Evolutionary conservation across 345 rosid species (phyloP).

Genomic region (Geranium rotundifolium): DNA sequence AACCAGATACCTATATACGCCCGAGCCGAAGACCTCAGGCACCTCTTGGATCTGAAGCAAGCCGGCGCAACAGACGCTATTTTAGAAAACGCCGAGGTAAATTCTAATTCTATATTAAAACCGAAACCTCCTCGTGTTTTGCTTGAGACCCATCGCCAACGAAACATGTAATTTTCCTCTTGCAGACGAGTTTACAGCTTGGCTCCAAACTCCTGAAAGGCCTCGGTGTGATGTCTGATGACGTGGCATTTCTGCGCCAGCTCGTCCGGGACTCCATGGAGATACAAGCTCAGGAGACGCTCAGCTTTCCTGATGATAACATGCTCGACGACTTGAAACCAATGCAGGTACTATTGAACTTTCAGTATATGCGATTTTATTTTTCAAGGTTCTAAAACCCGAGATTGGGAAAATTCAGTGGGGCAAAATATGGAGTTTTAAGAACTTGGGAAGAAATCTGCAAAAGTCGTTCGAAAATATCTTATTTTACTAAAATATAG

Average conservation of each 20-base stretch:
- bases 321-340: conserved; percentile 38
- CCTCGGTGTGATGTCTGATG: conserved; percentile 96
- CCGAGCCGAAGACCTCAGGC: conserved; percentile 73
- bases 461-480: too few species aligned
- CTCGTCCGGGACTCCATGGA: conserved; percentile 82
- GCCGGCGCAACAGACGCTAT: conserved; percentile 89
- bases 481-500: too few species aligned
- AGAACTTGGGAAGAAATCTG: too few species aligned
- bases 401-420: too few species aligned
- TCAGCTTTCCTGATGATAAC: conserved; percentile 21
- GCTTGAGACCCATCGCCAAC: too few species aligned
- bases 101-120: too few species aligned
- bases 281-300: conserved; percentile 59
- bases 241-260: conserved; percentile 62
- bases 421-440: too few species aligned
- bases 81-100: conserved; percentile 84
- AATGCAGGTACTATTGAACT: conserved; percentile 29
- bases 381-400: too few species aligned
- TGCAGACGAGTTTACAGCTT: conserved; percentile 86
- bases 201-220: conserved; percentile 89
- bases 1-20: conserved; percentile 75
- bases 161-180: background rate
- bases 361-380: background rate
- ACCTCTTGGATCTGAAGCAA: conserved; percentile 87
- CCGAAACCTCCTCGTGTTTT: too few species aligned